Conservation (phyloP, 352 stramenopile species). For the Aphanomyces stellatus region DNA sequence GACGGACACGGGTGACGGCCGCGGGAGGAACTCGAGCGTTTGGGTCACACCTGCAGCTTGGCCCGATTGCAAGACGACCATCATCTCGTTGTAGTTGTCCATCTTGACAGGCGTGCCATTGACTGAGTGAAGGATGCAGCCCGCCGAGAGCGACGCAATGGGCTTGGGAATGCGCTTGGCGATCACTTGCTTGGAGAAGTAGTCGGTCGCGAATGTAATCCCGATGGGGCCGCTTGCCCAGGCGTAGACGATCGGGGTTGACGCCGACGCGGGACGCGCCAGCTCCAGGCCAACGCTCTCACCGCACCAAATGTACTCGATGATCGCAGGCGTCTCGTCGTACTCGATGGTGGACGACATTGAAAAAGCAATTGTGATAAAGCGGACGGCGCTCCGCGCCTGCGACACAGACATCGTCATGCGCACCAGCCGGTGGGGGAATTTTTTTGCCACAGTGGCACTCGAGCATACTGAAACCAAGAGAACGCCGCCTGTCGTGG, state of each 20-base stretch:
- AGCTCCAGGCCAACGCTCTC: constrained; percentile 13
- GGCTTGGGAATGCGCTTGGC: not conserved
- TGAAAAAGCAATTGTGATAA: too few species aligned
- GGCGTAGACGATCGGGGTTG: not conserved
- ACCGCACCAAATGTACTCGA: constrained; percentile 21
- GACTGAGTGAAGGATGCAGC: not conserved
- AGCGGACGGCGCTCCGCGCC: too few species aligned
- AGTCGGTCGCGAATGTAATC: constrained; percentile 9
- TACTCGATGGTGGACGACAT: too few species aligned
- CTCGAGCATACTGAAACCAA: not conserved
- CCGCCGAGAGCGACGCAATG: not conserved
- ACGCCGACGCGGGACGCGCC: not conserved
- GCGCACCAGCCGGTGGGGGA: too few species aligned
- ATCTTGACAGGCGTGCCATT: not conserved
- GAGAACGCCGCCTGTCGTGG: not conserved
- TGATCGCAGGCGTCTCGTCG: constrained; percentile 7
- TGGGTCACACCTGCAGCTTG: not conserved
- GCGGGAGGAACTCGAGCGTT: constrained; percentile 9
- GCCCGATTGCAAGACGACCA: constrained; percentile 6
- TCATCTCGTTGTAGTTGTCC: constrained; percentile 16
- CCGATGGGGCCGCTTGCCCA: not conserved
- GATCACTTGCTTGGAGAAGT: constrained; percentile 15
- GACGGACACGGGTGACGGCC: constrained; percentile 7
- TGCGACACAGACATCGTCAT: too few species aligned
- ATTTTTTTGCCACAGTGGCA: too few species aligned